These are phyloP conservation scores for Pythium guiyangense DNA, from an alignment of 352 stramenopile species.

Conservation along the genomic window DNA sequence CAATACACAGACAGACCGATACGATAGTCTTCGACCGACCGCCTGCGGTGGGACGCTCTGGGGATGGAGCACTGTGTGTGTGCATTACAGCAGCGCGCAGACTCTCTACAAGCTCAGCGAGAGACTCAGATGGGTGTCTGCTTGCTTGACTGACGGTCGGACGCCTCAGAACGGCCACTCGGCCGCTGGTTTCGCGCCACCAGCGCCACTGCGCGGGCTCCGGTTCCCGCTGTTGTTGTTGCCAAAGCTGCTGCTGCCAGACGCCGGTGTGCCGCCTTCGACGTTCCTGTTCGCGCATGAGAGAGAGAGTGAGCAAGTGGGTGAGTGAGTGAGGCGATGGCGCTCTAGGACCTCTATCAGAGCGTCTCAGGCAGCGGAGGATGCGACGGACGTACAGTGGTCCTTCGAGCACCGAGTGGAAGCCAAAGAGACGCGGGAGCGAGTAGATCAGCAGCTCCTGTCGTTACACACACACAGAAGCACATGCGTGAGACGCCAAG, in stretches of 20 bases:
- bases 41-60: no score
- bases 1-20: no score
- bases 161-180: conserved; percentile 70
- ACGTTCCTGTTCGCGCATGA: conserved; percentile 28
- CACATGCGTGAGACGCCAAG: no score
- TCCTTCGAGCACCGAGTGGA: conserved; percentile 71
- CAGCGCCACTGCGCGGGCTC: conserved; percentile 15
- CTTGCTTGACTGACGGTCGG: not conserved
- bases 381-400: conserved; percentile 37
- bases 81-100: no score
- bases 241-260: conserved; percentile 27
- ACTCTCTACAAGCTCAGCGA: no score
- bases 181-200: conserved; percentile 34
- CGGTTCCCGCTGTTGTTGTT: conserved; percentile 21
- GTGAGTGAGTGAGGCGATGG: not conserved
- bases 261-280: conserved; percentile 17
- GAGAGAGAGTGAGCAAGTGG: no score
- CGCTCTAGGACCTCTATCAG: not conserved
- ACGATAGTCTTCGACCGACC: no score
- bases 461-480: not conserved
- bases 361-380: no score
- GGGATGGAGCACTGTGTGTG: no score
- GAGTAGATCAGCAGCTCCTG: conserved; percentile 78
- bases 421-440: conserved; percentile 69
- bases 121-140: no score